Evolutionary conservation across 2,329 filamentous ascomycete genomes (phyloP), one percentile per base, ranked within the genome.

Genomic region (Trichophyton verrucosum): DNA sequence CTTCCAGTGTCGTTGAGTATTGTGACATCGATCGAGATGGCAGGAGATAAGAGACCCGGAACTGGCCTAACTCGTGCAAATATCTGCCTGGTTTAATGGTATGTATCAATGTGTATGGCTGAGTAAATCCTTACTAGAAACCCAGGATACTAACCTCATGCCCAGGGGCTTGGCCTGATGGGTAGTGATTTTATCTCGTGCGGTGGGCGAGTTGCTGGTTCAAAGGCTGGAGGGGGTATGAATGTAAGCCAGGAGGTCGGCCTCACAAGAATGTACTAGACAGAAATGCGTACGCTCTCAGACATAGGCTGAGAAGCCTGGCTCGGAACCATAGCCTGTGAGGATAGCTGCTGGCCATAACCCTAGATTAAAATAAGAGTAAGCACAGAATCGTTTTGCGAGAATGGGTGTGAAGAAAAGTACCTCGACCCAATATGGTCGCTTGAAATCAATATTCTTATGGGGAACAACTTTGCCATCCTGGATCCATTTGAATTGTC

Each of bases 391-490:
- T 36, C 33, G 11, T 36, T 36, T 11, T 27, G 24, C 24, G 24
- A 27, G 24, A 27, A 27, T 27, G 24, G 24, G 11, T 36, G 11
- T 36, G 33, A 27, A 36, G 33, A 36, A 36, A 36, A 9, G 11
- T 36, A 44, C 62, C 53, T 63, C 57, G 11, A 22, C 20, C 62
- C 62, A 61, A 20, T 24, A 63, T n/a, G 62, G 46, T 20, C 57
- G 57, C 20, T n/a, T n/a, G 38, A 60, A 55, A 61, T 61, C 53
- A 57, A 62, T 17, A 60, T 62, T 38, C 30, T 46, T 58, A 57
- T 55, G 44, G 17, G 22, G n/a, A 38, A 61, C 53, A 58, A 60
- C 60, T 57, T 62, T 64, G 55, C 57, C 60, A 36, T 62, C 60
- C 42, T 64, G 62, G 24, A 64, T 62, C 24, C 4, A 27, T 27